Evolutionary conservation across 345 rosid genomes (phyloP), one percentile per base, ranked within the genome.

Genomic region (Eucalyptus sp.): DNA sequence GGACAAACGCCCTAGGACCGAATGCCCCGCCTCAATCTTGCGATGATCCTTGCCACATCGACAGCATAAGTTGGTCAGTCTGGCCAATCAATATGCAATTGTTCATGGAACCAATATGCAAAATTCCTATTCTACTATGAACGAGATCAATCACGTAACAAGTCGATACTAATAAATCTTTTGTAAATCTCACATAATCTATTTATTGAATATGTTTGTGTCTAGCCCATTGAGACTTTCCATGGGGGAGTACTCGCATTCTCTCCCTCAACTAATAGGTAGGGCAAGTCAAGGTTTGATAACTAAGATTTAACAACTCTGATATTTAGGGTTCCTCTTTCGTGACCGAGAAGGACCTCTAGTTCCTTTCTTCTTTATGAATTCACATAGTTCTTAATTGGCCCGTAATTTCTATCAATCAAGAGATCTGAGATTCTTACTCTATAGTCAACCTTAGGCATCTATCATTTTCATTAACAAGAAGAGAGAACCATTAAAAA

Each of bases 111-210:
- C 15, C 7, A 60, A 62, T 29, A 29, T 29, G 33, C 33, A 33
- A 33, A 33, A 33, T 33, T 33, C 4, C 2, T 52, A 0, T 62
- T 62, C 29, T 24, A 22, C 1, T 56, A 24, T 56, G 29, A 56
- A 56, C 62, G 13, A 4, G 29, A 56, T 56, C 27, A 56, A 56
- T 56, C 27, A 13, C 15, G 27, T 27, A 27, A 27, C 2, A 62
- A 5, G 41, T 12, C 2, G 15, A 27, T 60, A 60, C 31, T 1
- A 0, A 29, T 13, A 3, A 6, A 15, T 62, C 3, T 7, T 64
- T 29, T 3, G 17, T 7, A 16, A 64, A 64, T 64, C 8, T 29
- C 17, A n/a, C 1, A 7, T n/a, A 1, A 64, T 64, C 16, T 62
- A 60, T 27, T 22, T 56, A 24, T 56, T 4, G 4, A 27, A 62